Percentiles rank a stretch among this genome's conserved stretches.
These are phyloP conservation scores for Apocynum venetum DNA, from an alignment of 257 asterid genomes.

Conservation along the genomic window DNA sequence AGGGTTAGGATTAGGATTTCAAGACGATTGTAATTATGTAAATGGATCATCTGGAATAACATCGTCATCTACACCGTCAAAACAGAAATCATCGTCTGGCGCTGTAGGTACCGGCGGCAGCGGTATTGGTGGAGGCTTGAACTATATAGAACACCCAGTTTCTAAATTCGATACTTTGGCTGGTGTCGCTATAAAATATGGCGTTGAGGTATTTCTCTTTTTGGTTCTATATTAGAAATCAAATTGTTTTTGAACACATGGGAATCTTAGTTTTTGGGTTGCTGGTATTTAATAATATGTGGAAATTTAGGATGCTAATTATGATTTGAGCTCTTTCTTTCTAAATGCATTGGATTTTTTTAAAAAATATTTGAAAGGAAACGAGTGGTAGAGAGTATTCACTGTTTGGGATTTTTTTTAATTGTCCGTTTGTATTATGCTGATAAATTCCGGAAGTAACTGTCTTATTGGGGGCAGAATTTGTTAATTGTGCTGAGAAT, in stretches of 20 bases:
- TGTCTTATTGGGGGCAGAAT: neutral
- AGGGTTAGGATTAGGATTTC: constrained; percentile 26
- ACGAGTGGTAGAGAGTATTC: neutral
- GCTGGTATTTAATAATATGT: neutral
- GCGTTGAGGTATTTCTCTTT: constrained; percentile 59
- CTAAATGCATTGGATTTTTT: neutral
- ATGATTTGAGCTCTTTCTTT: neutral
- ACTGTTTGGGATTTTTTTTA: neutral
- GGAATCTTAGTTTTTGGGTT: neutral
- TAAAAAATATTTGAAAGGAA: neutral
- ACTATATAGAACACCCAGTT: constrained; percentile 52
- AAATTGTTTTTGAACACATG: neutral
- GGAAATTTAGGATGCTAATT: neutral
- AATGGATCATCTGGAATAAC: constrained; percentile 6
- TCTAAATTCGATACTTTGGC: constrained; percentile 82
- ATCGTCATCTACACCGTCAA: constrained; percentile 2
- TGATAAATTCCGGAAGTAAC: neutral
- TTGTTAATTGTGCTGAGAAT: neutral
- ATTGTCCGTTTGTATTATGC: neutral
- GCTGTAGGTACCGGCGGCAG: constrained; percentile 24
- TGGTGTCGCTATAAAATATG: constrained; percentile 86
- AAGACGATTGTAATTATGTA: constrained; percentile 7
- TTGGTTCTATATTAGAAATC: neutral
- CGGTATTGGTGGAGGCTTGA: constrained; percentile 22
- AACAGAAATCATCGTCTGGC: constrained; percentile 16